These are phyloP conservation scores for Cynara cardunculus DNA, from an alignment of 129 eudicot species.

Conservation along the genomic window DNA sequence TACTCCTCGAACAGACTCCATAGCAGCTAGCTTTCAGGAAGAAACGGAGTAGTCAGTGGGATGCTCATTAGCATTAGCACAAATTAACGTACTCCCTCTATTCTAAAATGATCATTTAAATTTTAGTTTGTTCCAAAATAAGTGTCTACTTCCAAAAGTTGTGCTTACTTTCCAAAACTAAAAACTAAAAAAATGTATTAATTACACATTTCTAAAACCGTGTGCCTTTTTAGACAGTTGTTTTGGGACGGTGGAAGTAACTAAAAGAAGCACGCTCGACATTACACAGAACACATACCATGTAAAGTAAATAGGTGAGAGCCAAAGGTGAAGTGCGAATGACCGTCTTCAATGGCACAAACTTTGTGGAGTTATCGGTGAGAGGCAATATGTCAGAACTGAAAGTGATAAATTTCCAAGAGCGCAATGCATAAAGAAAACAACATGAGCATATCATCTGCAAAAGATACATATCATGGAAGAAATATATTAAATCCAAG, in stretches of 20 bases:
- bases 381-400: slow-evolving; percentile 39
- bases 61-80: too few species aligned
- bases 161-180: background rate
- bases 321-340: slow-evolving; percentile 81
- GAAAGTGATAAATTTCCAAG: slow-evolving; percentile 64
- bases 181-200: background rate
- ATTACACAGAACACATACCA: slow-evolving; percentile 41
- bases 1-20: slow-evolving; percentile 97
- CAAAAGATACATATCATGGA: slow-evolving; percentile 9
- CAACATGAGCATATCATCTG: slow-evolving; percentile 88
- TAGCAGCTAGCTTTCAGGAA: slow-evolving; percentile 74
- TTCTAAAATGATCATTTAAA: too few species aligned
- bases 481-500: background rate
- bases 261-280: background rate
- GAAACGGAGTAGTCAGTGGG: slow-evolving; percentile 11
- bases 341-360: slow-evolving; percentile 69
- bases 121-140: background rate
- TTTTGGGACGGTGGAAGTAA: background rate
- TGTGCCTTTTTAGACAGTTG: background rate
- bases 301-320: slow-evolving; percentile 82
- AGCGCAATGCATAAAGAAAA: slow-evolving; percentile 66
- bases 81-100: background rate
- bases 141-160: too few species aligned
- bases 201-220: background rate
- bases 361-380: slow-evolving; percentile 41